phyloP scores from a whole-genome alignment of 1,139 yeast species.

The Taphrina confusa region DNA sequence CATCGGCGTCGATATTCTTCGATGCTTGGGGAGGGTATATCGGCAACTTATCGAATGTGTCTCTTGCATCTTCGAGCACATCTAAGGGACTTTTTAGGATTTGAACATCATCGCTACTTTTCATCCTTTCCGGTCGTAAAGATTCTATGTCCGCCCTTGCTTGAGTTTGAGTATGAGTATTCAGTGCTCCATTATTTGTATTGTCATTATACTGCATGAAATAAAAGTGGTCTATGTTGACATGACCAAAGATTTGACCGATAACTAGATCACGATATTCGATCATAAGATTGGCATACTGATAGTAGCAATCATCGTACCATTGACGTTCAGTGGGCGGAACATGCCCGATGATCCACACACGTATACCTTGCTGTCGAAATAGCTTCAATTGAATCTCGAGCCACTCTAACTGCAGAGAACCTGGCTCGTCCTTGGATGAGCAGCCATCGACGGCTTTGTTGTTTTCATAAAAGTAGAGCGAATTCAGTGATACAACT shows the following conservation, averaged over 20 bases:
- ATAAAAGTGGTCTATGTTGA: constrained; percentile 83
- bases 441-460: constrained; percentile 84
- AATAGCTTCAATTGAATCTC: constrained; percentile 72
- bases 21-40: constrained; percentile 36
- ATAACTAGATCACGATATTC: constrained; percentile 79
- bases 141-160: background rate
- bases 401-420: constrained; percentile 72
- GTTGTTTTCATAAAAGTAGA: constrained; percentile 71
- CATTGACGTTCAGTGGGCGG: constrained; percentile 80
- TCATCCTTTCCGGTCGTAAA: constrained; percentile 32
- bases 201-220: constrained; percentile 69
- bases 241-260: constrained; percentile 83
- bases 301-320: constrained; percentile 69
- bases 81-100: constrained; percentile 34
- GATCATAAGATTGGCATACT: constrained; percentile 72
- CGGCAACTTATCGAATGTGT: constrained; percentile 30
- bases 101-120: background rate
- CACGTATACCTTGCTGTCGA: constrained; percentile 74
- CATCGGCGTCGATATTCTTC: constrained; percentile 22
- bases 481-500: constrained; percentile 71
- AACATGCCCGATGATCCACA: constrained; percentile 84
- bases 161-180: background rate
- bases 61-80: constrained; percentile 41
- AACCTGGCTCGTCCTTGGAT: constrained; percentile 71
- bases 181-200: constrained; percentile 47